Evolutionary conservation across 257 asterid genomes (phyloP), one percentile per base, ranked within the genome.

Genomic region (Nicotiana tomentosiformis): DNA sequence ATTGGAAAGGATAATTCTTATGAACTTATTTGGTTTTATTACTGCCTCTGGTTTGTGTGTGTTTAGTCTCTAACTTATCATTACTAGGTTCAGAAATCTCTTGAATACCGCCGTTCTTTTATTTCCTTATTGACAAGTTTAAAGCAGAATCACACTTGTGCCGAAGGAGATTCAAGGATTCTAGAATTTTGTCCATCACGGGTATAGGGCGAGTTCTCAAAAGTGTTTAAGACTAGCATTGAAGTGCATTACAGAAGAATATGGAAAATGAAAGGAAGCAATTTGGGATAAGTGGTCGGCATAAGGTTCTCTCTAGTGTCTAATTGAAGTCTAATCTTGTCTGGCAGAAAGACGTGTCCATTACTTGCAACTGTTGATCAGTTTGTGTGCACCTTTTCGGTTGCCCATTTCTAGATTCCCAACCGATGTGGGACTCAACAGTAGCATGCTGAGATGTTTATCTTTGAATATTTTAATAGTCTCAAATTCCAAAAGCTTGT

Each of bases 231-330:
- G 79, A 72, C 61, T 46, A 72, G 15, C 20, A 72, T 72, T 46
- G 26, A 49, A 46, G 23, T 23, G 61, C 33, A 72, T 72, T 72
- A 33, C 79, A 23, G 2, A 72, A 72, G 39, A 72, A 72, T 46
- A n/a, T 72, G 61, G 61, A 72, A 72, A 72, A 72, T 72, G 61
- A 72, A 72, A 23, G 61, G 60, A 72, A 46, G 79, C 61, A 72
- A 46, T 72, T 46, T 23, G 17, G 23, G 39, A 72, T 23, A 46
- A 46, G 10, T 72, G 79, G 61, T 46, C 18, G 6, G 61, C 26
- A 46, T 46, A 46, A 46, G 61, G 61, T 46, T 72, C 23, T 46
- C 61, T 46, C 1, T 14, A 23, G 23, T 72, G 39, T 46, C 79
- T 46, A 23, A 46, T 23, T 72, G 39, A 46, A n/a, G 51, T 20